Percentiles rank a stretch among this genome's conserved stretches.
These are phyloP conservation scores for Diphasiastrum complanatum DNA, from an alignment of 83 land plant genomes.

Conservation along the genomic window DNA sequence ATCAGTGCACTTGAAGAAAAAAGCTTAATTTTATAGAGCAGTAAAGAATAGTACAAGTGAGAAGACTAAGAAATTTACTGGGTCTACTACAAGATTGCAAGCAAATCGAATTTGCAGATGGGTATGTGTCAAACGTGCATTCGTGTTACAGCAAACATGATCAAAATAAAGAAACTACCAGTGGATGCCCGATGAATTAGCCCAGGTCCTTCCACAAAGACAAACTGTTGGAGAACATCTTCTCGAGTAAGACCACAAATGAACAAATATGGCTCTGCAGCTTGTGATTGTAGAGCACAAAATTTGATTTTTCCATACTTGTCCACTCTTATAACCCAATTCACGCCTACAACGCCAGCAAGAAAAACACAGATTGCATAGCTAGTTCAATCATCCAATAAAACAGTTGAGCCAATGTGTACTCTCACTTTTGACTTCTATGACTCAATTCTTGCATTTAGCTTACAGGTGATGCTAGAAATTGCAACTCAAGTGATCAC, in stretches of 20 bases:
- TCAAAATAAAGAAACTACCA: constrained; percentile 31
- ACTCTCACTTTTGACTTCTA: neutral
- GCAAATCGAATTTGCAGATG: too few species aligned
- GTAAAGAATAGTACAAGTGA: too few species aligned
- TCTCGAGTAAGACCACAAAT: constrained; percentile 51
- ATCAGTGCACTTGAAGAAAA: too few species aligned
- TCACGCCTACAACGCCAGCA: constrained; percentile 47
- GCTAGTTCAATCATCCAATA: neutral
- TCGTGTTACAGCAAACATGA: neutral
- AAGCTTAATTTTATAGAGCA: too few species aligned
- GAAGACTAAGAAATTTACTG: too few species aligned
- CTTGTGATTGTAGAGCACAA: constrained; percentile 77
- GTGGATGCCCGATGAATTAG: constrained; percentile 61
- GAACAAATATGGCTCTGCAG: constrained; percentile 81
- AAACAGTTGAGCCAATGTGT: neutral
- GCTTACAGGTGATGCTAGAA: neutral
- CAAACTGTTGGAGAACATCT: constrained; percentile 62
- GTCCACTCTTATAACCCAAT: constrained; percentile 73
- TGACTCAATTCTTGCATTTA: neutral
- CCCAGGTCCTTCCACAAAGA: constrained; percentile 79
- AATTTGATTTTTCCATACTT: constrained; percentile 66
- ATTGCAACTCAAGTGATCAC: neutral
- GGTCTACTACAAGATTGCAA: too few species aligned
- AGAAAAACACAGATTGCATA: neutral
- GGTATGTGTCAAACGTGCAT: too few species aligned